Evolutionary conservation across 73 alveolate species (phyloP).

Genomic region (Paramecium tetraurelia): DNA sequence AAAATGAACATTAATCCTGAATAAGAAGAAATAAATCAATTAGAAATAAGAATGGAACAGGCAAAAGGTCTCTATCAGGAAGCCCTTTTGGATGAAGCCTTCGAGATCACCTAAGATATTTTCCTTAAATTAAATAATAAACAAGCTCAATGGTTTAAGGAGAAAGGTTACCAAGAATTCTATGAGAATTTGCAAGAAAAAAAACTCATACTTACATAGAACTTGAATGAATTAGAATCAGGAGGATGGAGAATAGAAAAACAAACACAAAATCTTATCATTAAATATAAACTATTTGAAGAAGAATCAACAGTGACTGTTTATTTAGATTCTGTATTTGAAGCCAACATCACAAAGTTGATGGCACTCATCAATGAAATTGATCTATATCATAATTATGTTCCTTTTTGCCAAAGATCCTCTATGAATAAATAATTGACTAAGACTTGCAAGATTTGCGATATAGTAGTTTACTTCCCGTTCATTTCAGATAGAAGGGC

Average conservation of each 20-base stretch:
- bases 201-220: neutral
- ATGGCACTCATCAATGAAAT: conserved; percentile 30
- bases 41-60: neutral
- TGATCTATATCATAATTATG: conserved; percentile 2
- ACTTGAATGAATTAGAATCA: neutral
- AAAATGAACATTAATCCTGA: neutral
- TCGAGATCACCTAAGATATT: neutral
- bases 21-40: neutral
- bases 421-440: neutral
- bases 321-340: neutral
- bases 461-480: neutral
- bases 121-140: neutral
- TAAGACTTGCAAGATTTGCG: neutral
- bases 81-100: neutral
- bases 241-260: conserved; percentile 37
- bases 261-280: neutral
- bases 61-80: neutral
- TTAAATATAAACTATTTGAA: conserved; percentile 4
- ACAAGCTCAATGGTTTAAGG: neutral
- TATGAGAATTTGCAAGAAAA: neutral
- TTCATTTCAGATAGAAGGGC: conserved; percentile 25
- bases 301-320: neutral
- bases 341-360: conserved; percentile 26
- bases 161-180: neutral
- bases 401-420: neutral